Base-by-base conservation (phyloP, 805 yeast genomes). In the Gaillardinia entomophila region DNA sequence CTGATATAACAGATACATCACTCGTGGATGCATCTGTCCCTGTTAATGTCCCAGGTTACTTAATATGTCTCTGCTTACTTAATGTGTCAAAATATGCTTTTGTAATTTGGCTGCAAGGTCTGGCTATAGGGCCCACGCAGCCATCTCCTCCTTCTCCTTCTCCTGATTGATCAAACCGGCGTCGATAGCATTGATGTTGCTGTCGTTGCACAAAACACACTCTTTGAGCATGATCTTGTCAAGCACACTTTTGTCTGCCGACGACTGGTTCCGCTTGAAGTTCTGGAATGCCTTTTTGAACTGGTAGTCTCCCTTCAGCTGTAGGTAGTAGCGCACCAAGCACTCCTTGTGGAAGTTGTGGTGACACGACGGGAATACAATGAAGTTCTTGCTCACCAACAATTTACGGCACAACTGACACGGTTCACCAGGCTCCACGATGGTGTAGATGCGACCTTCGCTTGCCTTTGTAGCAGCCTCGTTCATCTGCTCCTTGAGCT, bases 271-370 rank as follows among this genome's bases (percentile, higher is more conserved):
- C 38, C 56, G 61, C 39, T 75, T 76, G 26, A 79, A 58, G 33
- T 66, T 71, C 36, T 76, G 77, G 35, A 84, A 73, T 20, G 74
- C 64, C 48, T 75, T 78, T 51, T 80, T 79, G 32, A 80, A 68
- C 25, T 76, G 68, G 51, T 79, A 80, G 43, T 86, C 87, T 27
- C 66, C 62, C 38, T 77, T 78, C 19, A 82, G 77, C 23, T 66
- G 64, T 32, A 81, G 50, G 22, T 82, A 74, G 24, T 62, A 62
- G 35, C 74, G 71, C 5, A 82, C 73, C n/a, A 87, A 55, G 60
- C 98, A 92, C 51, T 88, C 96, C 32, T 79, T 79, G 51, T 92
- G 97, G 59, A 85, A 83, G 4, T 85, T 76, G 53, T 92, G 98
- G 35, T 75, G 82, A 52, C 98, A 92, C 36, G 62, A 65, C 0